Percentiles rank a stretch among this genome's conserved stretches.
These are phyloP conservation scores for Miscanthus lutarioriparius DNA, from an alignment of 176 grass and related monocot species.

Conservation along the genomic window DNA sequence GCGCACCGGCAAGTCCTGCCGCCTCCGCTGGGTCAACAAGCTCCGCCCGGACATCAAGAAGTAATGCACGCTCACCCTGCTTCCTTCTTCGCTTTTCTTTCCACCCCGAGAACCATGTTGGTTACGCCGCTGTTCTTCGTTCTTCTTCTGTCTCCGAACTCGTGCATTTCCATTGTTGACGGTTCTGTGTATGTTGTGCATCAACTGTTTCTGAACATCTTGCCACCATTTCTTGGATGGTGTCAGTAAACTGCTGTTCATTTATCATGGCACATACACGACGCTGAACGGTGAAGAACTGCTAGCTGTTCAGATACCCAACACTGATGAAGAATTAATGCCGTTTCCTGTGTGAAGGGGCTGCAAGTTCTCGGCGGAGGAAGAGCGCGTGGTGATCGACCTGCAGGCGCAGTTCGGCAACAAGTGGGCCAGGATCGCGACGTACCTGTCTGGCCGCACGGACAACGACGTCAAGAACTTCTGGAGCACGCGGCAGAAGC, in stretches of 20 bases:
- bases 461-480: conserved; percentile 81
- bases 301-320: too few species aligned
- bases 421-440: conserved; percentile 64
- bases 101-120: too few species aligned
- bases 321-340: too few species aligned
- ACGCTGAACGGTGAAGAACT: too few species aligned
- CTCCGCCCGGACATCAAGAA: conserved; percentile 57
- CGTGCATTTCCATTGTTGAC: background rate
- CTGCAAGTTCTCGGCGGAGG: conserved; percentile 46
- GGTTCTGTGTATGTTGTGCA: too few species aligned
- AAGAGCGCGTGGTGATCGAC: conserved; percentile 48
- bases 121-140: too few species aligned
- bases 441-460: conserved; percentile 46
- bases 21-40: conserved; percentile 64
- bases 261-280: too few species aligned
- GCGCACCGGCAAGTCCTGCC: conserved; percentile 60
- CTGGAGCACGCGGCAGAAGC: conserved; percentile 65
- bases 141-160: too few species aligned
- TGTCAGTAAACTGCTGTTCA: too few species aligned
- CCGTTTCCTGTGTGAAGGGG: conserved; percentile 1
- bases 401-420: conserved; percentile 54
- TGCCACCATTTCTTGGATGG: too few species aligned
- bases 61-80: background rate
- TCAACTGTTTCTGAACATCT: too few species aligned
- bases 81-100: background rate